phyloP scores from a whole-genome alignment of 208 protist genomes.

The Leptomonas pyrrhocoris region DNA sequence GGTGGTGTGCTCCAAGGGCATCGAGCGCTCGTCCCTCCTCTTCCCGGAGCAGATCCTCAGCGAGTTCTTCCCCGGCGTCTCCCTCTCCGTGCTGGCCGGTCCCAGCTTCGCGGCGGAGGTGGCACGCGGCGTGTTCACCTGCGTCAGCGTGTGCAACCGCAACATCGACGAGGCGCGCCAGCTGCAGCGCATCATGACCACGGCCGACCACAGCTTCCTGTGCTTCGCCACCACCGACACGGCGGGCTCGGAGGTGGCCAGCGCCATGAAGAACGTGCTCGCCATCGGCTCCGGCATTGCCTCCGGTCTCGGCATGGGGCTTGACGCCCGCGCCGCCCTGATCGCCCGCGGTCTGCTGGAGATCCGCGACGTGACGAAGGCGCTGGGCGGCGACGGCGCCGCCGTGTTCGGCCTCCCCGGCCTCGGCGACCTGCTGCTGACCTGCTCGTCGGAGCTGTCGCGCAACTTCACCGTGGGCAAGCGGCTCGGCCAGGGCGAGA shows the following conservation, averaged over 20 bases:
- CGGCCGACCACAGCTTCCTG: slow-evolving; percentile 64
- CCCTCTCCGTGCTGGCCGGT: slow-evolving; percentile 76
- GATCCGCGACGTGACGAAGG: slow-evolving; percentile 78
- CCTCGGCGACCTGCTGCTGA: slow-evolving; percentile 87
- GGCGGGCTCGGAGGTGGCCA: slow-evolving; percentile 85
- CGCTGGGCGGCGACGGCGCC: slow-evolving; percentile 76
- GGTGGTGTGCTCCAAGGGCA: slow-evolving; percentile 81
- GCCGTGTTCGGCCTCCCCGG: slow-evolving; percentile 85
- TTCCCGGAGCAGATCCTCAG: slow-evolving; percentile 78
- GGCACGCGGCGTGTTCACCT: slow-evolving; percentile 68
- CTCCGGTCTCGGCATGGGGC: slow-evolving; percentile 46
- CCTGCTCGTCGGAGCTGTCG: slow-evolving; percentile 84
- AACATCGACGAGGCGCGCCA: no score
- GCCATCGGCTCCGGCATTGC: slow-evolving; percentile 79
- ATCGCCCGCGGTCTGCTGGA: not conserved
- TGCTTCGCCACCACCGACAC: slow-evolving; percentile 85
- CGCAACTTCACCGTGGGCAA: slow-evolving; percentile 88
- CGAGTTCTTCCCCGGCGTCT: slow-evolving; percentile 62
- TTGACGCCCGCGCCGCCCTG: not conserved
- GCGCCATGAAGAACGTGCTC: slow-evolving; percentile 90
- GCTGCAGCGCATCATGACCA: slow-evolving; percentile 60
- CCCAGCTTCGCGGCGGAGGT: slow-evolving; percentile 91
- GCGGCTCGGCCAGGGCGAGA: slow-evolving; percentile 70
- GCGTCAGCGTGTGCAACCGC: no score
- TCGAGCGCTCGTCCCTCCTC: slow-evolving; percentile 75